Percentiles rank a stretch among this genome's conserved stretches.
These are phyloP conservation scores for Phlyctochytrium planicorne DNA, from an alignment of 192 early-diverging fungal genomes.

Conservation along the genomic window DNA sequence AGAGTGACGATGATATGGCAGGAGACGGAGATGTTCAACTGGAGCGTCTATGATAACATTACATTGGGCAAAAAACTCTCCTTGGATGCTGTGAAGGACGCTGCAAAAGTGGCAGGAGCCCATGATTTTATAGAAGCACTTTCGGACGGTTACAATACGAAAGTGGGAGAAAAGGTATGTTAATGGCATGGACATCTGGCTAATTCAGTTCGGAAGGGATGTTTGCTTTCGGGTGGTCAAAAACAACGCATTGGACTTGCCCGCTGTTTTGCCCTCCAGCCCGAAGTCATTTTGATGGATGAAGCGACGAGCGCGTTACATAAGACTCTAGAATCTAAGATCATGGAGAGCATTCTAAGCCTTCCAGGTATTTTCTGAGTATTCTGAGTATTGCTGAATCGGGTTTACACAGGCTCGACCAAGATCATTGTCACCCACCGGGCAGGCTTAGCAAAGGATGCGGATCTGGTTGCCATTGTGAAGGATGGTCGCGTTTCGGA, in stretches of 20 bases:
- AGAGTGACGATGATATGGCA: slow-evolving; percentile 81
- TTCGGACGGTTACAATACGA: slow-evolving; percentile 29
- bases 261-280: slow-evolving; percentile 58
- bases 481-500: no score
- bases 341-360: no score
- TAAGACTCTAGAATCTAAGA: no score
- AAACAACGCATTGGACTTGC: slow-evolving; percentile 50
- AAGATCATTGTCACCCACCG: slow-evolving; percentile 93
- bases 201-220: neutral
- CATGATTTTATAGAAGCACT: slow-evolving; percentile 29
- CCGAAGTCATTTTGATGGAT: slow-evolving; percentile 37
- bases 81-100: slow-evolving; percentile 43
- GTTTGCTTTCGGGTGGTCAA: slow-evolving; percentile 37
- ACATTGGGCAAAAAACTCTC: slow-evolving; percentile 44
- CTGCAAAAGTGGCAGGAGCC: slow-evolving; percentile 26
- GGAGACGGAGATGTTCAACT: slow-evolving; percentile 72
- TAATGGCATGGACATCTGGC: slow-evolving; percentile 1
- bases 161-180: slow-evolving; percentile 29
- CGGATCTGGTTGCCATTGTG: slow-evolving; percentile 79
- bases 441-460: slow-evolving; percentile 79
- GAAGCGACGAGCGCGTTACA: slow-evolving; percentile 9
- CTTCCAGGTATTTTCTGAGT: no score
- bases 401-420: slow-evolving; percentile 54
- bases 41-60: slow-evolving; percentile 46
- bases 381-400: no score